A percentile compares a stretch with the other conserved stretches of the same genome.
Conservation (phyloP, 129 eudicot genomes). For the Artemisia argyi region DNA sequence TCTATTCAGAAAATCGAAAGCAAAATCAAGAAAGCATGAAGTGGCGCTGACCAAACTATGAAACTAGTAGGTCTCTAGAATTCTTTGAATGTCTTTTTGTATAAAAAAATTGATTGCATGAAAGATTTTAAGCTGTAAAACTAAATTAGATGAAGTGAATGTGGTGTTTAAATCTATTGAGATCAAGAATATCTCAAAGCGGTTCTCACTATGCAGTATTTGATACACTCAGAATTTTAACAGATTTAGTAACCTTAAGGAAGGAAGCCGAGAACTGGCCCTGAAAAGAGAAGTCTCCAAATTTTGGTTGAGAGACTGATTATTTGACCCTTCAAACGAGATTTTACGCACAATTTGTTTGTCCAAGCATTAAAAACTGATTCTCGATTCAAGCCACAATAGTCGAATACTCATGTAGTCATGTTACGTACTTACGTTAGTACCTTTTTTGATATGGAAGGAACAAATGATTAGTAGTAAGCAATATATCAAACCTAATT, state of each 20-base stretch:
- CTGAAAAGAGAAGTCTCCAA: too few relatives aligned
- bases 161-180: background rate
- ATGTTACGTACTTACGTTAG: too few relatives aligned
- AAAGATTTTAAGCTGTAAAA: conserved; percentile 20
- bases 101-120: background rate
- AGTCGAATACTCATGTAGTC: too few relatives aligned
- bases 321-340: too few relatives aligned
- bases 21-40: conserved; percentile 37
- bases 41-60: conserved; percentile 16
- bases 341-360: too few relatives aligned
- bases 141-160: conserved; percentile 12
- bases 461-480: too few relatives aligned
- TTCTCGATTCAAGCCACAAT: too few relatives aligned
- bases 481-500: too few relatives aligned
- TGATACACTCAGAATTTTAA: background rate
- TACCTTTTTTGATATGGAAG: too few relatives aligned
- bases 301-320: too few relatives aligned
- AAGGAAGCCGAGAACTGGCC: too few relatives aligned
- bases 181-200: conserved; percentile 3
- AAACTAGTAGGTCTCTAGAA: background rate
- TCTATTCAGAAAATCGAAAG: conserved; percentile 69
- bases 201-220: background rate
- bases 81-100: conserved; percentile 17
- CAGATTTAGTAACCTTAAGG: background rate
- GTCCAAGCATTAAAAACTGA: too few relatives aligned